These are phyloP conservation scores for Bolboschoenoplectus hybrid DNA, from an alignment of 202 grass and related monocot genomes.

Conservation along the genomic window DNA sequence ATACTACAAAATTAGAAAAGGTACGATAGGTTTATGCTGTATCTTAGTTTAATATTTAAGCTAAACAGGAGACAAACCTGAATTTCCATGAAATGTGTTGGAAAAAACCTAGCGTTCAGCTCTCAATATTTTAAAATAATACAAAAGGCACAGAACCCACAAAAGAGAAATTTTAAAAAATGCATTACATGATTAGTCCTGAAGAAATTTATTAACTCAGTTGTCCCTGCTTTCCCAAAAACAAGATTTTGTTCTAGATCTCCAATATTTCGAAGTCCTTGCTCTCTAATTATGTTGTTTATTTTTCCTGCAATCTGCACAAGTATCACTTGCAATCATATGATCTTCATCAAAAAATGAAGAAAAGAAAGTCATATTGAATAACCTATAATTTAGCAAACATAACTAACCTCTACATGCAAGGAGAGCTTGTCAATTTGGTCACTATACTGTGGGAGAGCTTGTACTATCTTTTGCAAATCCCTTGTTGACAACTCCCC, in stretches of 20 bases:
- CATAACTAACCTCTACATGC: slow-evolving; percentile 83
- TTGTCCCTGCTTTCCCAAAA: slow-evolving; percentile 88
- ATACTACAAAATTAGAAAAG: slow-evolving; percentile 10
- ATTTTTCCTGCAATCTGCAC: slow-evolving; percentile 93
- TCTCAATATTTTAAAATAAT: slow-evolving; percentile 39
- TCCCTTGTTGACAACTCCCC: slow-evolving; percentile 88
- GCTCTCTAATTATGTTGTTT: slow-evolving; percentile 83
- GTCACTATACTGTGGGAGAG: slow-evolving; percentile 90
- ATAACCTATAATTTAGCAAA: slow-evolving; percentile 28
- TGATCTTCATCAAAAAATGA: slow-evolving; percentile 21
- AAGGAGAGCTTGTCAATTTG: slow-evolving; percentile 96
- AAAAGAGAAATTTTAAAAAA: slow-evolving; percentile 39
- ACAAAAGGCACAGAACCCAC: slow-evolving; percentile 9
- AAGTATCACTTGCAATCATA: slow-evolving; percentile 46
- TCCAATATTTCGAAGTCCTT: slow-evolving; percentile 85
- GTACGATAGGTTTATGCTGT: background rate
- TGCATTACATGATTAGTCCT: slow-evolving; percentile 76
- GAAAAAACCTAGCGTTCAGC: background rate
- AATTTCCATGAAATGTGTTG: background rate
- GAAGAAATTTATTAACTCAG: slow-evolving; percentile 94
- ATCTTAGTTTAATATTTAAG: slow-evolving; percentile 7
- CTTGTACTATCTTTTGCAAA: slow-evolving; percentile 95
- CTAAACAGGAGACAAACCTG: background rate
- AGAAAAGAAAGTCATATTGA: background rate
- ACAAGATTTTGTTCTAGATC: slow-evolving; percentile 97